phyloP scores from a whole-genome alignment of 108 stramenopile genomes.

The Epithemia pelagica region DNA sequence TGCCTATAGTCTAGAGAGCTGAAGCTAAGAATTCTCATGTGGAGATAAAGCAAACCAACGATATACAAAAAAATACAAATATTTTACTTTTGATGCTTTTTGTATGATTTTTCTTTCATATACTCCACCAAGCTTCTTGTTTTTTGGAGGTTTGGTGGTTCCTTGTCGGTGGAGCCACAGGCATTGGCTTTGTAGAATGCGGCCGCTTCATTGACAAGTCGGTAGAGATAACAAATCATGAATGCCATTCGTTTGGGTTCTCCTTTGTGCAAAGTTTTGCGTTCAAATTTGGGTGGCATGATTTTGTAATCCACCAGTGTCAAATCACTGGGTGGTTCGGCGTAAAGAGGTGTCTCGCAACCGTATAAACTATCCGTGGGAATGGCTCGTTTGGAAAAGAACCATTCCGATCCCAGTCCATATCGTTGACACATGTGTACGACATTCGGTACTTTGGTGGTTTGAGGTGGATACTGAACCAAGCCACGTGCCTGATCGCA shows the following conservation, averaged over 20 bases:
- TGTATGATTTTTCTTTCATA: conserved; percentile 1
- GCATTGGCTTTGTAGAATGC: conserved; percentile 9
- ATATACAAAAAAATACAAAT: no score
- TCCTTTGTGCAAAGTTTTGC: background rate
- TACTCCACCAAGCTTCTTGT: conserved; percentile 4
- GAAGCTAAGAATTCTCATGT: no score
- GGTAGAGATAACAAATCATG: conserved; percentile 13
- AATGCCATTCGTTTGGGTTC: conserved; percentile 11
- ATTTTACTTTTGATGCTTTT: conserved; percentile 1
- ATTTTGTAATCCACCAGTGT: conserved; percentile 10
- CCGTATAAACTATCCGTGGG: conserved; percentile 48
- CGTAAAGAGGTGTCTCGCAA: conserved; percentile 61
- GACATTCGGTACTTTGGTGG: conserved; percentile 25
- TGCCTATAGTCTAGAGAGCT: no score
- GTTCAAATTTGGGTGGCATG: background rate
- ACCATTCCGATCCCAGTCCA: conserved; percentile 39
- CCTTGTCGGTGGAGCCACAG: background rate
- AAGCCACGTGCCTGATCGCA: background rate
- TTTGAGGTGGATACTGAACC: conserved; percentile 1
- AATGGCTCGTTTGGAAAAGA: conserved; percentile 61
- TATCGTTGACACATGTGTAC: conserved; percentile 80
- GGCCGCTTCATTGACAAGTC: conserved; percentile 19
- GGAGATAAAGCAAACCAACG: no score
- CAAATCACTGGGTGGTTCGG: conserved; percentile 45
- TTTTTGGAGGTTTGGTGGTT: conserved; percentile 3